These are phyloP conservation scores for Candida michaelii DNA, from an alignment of 805 yeast species.

Conservation along the genomic window DNA sequence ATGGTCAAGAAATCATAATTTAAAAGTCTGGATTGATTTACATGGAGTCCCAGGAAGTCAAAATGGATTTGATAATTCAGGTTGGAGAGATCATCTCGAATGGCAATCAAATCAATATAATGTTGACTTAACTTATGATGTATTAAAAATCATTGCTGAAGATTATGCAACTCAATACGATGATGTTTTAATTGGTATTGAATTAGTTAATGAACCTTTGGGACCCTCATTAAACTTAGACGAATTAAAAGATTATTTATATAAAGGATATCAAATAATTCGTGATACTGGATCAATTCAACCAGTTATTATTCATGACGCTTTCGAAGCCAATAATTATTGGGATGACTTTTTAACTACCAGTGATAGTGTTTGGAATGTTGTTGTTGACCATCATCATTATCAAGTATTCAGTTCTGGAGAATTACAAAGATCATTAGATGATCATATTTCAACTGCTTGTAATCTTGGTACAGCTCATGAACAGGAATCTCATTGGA, in stretches of 20 bases:
- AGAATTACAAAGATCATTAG: constrained; percentile 58
- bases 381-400: constrained; percentile 84
- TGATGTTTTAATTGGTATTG: constrained; percentile 80
- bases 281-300: constrained; percentile 54
- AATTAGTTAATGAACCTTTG: constrained; percentile 86
- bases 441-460: constrained; percentile 53
- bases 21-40: constrained; percentile 86
- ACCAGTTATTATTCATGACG: constrained; percentile 78
- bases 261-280: constrained; percentile 61
- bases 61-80: constrained; percentile 95
- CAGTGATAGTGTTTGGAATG: constrained; percentile 51
- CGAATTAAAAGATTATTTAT: constrained; percentile 57
- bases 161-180: constrained; percentile 59
- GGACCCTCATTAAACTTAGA: constrained; percentile 66
- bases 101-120: constrained; percentile 58
- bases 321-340: constrained; percentile 59
- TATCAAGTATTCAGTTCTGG: constrained; percentile 78
- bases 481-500: constrained; percentile 64
- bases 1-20: constrained; percentile 64
- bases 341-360: constrained; percentile 59
- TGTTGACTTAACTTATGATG: constrained; percentile 52
- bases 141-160: constrained; percentile 52
- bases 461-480: constrained; percentile 30
- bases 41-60: constrained; percentile 98
- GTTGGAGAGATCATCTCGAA: constrained; percentile 60